phyloP scores from a whole-genome alignment of 2,329 filamentous ascomycete genomes.

The Thelonectria olida region DNA sequence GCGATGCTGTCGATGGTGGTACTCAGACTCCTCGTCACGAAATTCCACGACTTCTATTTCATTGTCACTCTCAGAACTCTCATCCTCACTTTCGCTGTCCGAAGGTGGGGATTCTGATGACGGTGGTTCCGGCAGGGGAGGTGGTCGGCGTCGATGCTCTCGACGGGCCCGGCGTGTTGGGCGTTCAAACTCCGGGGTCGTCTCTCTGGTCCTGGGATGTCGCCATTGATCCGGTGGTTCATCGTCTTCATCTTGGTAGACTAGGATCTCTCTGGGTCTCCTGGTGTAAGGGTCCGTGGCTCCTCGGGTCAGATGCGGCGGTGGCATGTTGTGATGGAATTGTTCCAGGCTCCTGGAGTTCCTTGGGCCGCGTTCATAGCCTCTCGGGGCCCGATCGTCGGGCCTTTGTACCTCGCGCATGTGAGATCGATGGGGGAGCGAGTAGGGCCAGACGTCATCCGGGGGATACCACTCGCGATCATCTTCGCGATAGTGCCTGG shows the following conservation, averaged over 20 bases:
- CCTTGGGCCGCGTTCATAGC: conserved; percentile 31
- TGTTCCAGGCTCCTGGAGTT: conserved; percentile 41
- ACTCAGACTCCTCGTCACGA: conserved; percentile 39
- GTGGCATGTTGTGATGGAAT: conserved; percentile 42
- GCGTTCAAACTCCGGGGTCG: conserved; percentile 21
- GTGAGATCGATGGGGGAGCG: conserved; percentile 41
- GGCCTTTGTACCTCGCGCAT: conserved; percentile 45
- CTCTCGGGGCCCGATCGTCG: conserved; percentile 41
- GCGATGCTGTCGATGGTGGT: conserved; percentile 29
- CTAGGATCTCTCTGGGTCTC: conserved; percentile 39
- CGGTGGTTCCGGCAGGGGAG: background rate
- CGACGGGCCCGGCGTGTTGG: background rate
- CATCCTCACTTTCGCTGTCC: conserved; percentile 14
- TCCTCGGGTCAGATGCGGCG: conserved; percentile 40
- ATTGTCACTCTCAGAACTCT: conserved; percentile 21
- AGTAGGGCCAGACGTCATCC: conserved; percentile 40
- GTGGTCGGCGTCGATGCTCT: conserved; percentile 2
- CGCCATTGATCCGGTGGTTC: conserved; percentile 30
- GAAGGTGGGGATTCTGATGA: conserved; percentile 13
- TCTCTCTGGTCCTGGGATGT: conserved; percentile 31
- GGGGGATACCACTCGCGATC: conserved; percentile 40
- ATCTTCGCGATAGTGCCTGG: conserved; percentile 37
- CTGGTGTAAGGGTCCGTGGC: conserved; percentile 43
- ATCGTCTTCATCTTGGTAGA: conserved; percentile 40
- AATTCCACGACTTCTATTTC: conserved; percentile 38